Conservation (phyloP, 257 asterid genomes). For the Nicotiana otophora region DNA sequence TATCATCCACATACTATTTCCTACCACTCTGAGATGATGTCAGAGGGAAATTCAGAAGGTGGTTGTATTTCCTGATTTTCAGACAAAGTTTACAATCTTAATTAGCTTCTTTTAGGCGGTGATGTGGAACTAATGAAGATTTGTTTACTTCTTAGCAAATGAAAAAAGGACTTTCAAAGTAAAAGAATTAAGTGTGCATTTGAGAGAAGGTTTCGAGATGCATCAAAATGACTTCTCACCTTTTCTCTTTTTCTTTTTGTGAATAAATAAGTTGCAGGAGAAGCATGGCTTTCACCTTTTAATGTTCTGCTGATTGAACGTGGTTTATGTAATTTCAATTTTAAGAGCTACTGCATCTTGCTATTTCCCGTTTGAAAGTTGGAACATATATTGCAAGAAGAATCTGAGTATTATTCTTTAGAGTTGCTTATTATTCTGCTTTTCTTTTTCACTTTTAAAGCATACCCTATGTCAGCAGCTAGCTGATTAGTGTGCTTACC, state of each 20-base stretch:
- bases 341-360: background rate
- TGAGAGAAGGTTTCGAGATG: background rate
- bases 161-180: background rate
- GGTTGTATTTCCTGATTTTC: background rate
- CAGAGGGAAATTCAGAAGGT: background rate
- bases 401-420: background rate
- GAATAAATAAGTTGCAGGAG: background rate
- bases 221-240: background rate
- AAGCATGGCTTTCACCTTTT: background rate
- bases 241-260: background rate
- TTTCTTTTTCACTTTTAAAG: background rate
- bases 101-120: background rate
- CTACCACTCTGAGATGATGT: background rate
- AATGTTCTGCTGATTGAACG: background rate
- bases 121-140: background rate
- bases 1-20: background rate
- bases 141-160: background rate
- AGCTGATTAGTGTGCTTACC: background rate
- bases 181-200: background rate
- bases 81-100: background rate
- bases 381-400: background rate
- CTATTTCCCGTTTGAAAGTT: background rate
- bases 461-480: background rate
- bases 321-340: background rate
- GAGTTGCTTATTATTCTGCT: background rate